Conservation (phyloP, 306 rosid species). For the Cucumis sativus region Cucumber_9930_V3 NC_026661.2:20488501-20489000, state of each 20-base stretch:
- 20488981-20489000: neutral
- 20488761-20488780: constrained; percentile 21
- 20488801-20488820: neutral
- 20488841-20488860: neutral
- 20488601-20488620: constrained; percentile 19
- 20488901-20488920: neutral
- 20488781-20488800: constrained; percentile 17
- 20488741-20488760: constrained; percentile 17
- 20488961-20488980: neutral
- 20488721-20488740: constrained; percentile 17
- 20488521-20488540: neutral
- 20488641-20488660: constrained; percentile 13
- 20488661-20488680: neutral
- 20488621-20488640: constrained; percentile 20
- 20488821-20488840: neutral
- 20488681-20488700: neutral
- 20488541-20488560: constrained; percentile 22
- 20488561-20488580: constrained; percentile 4
- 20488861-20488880: neutral
- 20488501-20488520: neutral
- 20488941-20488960: neutral
- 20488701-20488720: constrained; percentile 21
- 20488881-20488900: neutral
- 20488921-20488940: neutral
- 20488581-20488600: constrained; percentile 10